Evolutionary conservation across 345 rosid species (phyloP), one percentile per base, ranked within the genome.

Genomic region (Dimocarpus longan): DNA sequence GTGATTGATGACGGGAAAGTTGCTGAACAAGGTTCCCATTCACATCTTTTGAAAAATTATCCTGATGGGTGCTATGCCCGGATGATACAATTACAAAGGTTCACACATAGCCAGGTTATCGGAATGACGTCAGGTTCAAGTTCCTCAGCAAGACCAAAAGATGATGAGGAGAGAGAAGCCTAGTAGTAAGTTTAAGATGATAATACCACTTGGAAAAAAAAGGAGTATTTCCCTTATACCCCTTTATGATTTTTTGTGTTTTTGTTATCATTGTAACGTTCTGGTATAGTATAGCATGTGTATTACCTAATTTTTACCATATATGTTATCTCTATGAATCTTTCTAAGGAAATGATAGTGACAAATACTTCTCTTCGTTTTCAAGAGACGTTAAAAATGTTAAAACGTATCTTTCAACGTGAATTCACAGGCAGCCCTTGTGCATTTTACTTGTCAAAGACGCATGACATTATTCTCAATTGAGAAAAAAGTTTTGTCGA

Each of bases 1-100:
- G 94, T 96, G 24, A 96, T 96, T 3, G 98, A 96, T 48, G 99
- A 96, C 6, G 99, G 95, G 46, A 94, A 93, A 82, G 99, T 96
- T 4, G 92, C 94, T 1, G 99, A 93, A 78, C 97, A 91, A 89
- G 99, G 99, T 26, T 91, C 98, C 2, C 99, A 94, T 80, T 89
- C 94, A 0, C 94, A 93, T 76, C 87, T 96, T 11, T 79, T 93
- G 71, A 96, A 93, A 85, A 96, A 93, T 76, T 42, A 86, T 82
- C 97, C 98, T 12, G 98, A 94, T 54, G 98, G 98, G 52, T 84
- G 87, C 66, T 96, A 96, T 22, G 93, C 98, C 19, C 69, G 99
- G 74, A 96, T 96, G 99, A 93, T 91, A 81, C 97, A 96, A 85
- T 84, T 96, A 76, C 99, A 96, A 80, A 91, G 99, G 85, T 96